Evolutionary conservation across 2,329 filamentous ascomycete genomes (phyloP).

Genomic region (Sclerotinia sclerotiorum): DNA sequence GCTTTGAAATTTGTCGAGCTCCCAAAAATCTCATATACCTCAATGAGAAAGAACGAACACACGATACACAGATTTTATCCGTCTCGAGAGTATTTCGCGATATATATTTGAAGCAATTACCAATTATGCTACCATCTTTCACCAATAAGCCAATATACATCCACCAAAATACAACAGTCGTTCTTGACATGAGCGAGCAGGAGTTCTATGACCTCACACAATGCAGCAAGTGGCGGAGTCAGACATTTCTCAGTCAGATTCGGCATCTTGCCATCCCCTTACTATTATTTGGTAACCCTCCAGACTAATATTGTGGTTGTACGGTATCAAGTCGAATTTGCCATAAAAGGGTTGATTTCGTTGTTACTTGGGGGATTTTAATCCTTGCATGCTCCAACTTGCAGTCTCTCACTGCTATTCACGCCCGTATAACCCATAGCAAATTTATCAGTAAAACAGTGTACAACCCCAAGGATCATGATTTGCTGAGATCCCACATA

Average conservation of each 20-base stretch:
- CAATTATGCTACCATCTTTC: neutral
- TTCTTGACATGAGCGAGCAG: neutral
- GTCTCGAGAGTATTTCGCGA: neutral
- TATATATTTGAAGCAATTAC: neutral
- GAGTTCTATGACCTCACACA: neutral
- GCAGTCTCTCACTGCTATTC: neutral
- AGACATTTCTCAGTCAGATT: neutral
- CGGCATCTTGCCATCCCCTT: neutral
- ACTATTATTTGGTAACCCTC: neutral
- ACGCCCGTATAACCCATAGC: too few species aligned
- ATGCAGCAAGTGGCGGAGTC: neutral
- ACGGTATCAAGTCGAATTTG: neutral
- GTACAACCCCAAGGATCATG: too few species aligned
- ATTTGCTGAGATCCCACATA: neutral
- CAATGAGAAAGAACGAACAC: neutral
- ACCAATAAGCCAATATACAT: neutral
- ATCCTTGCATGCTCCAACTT: neutral
- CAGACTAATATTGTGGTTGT: too few species aligned
- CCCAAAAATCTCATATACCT: neutral
- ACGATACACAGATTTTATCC: neutral
- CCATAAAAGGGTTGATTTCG: neutral
- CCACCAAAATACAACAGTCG: neutral
- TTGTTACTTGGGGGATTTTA: neutral
- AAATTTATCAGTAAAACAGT: fast-evolving
- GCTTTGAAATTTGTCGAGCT: neutral